Percentiles rank a stretch among this genome's conserved stretches.
Evolutionary conservation across 352 stramenopile species (phyloP).

Genomic region (Globisporangium perplexum): DNA sequence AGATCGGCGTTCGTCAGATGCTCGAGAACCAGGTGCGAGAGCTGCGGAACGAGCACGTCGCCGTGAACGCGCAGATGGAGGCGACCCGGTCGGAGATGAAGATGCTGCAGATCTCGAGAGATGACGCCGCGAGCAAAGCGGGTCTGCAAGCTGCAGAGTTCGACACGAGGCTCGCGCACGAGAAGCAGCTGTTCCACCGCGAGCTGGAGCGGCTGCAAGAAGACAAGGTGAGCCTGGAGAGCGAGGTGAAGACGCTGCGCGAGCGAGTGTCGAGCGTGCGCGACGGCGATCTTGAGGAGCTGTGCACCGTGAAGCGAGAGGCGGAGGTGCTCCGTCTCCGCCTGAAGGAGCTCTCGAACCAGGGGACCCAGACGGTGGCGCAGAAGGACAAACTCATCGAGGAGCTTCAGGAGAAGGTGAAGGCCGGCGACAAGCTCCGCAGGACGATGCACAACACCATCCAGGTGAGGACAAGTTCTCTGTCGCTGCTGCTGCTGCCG

Average conservation of each 20-base stretch:
- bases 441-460: conserved; percentile 98
- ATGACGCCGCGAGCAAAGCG: conserved; percentile 39
- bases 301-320: conserved; percentile 68
- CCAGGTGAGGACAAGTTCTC: conserved; percentile 43
- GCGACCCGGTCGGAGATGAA: conserved; percentile 72
- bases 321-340: conserved; percentile 63
- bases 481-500: too few species aligned
- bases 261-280: conserved; percentile 41
- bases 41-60: conserved; percentile 64
- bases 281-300: conserved; percentile 59
- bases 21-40: conserved; percentile 67
- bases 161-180: conserved; percentile 32
- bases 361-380: conserved; percentile 56
- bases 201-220: conserved; percentile 64
- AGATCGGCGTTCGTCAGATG: conserved; percentile 62
- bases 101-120: conserved; percentile 21
- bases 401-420: conserved; percentile 68
- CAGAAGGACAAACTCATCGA: conserved; percentile 65
- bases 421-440: conserved; percentile 77
- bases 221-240: conserved; percentile 70
- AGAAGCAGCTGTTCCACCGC: conserved; percentile 26
- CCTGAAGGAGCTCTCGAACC: conserved; percentile 55
- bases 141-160: conserved; percentile 22
- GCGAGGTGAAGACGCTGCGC: conserved; percentile 59
- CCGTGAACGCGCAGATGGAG: conserved; percentile 78